These are phyloP conservation scores for Metschnikowia lunata DNA, from an alignment of 805 yeast species.

Conservation along the genomic window DNA sequence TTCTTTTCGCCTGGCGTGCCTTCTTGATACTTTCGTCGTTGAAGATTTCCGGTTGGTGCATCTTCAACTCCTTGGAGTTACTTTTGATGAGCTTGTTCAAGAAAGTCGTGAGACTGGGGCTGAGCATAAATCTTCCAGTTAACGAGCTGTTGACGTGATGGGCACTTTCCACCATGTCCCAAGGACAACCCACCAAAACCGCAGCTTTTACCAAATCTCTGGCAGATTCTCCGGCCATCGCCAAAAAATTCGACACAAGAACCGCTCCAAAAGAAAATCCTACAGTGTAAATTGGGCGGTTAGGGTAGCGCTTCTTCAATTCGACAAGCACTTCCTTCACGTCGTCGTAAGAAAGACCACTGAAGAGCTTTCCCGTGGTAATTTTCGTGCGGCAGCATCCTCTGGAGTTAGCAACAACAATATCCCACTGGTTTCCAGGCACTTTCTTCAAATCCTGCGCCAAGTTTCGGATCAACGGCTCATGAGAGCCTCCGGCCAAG, in stretches of 20 bases:
- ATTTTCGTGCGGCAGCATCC: conserved; percentile 72
- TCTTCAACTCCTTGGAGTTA: conserved; percentile 30
- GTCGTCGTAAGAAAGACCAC: conserved; percentile 71
- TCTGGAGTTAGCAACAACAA: conserved; percentile 65
- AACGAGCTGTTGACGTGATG: conserved; percentile 36
- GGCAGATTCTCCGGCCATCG: conserved; percentile 45
- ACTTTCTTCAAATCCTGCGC: conserved; percentile 33
- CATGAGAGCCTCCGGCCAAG: conserved; percentile 82
- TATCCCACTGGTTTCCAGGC: conserved; percentile 46
- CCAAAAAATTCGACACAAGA: conserved; percentile 66
- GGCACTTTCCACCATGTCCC: conserved; percentile 61
- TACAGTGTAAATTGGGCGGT: conserved; percentile 58
- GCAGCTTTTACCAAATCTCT: conserved; percentile 45
- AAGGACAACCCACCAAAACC: conserved; percentile 58
- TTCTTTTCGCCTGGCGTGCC: conserved; percentile 35
- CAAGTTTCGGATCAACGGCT: conserved; percentile 63
- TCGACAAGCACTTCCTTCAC: conserved; percentile 51
- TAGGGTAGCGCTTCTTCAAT: conserved; percentile 50
- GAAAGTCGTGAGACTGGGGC: conserved; percentile 30
- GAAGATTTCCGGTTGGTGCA: conserved; percentile 25
- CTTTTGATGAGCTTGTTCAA: conserved; percentile 31
- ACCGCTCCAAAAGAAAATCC: conserved; percentile 83
- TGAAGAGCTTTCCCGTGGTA: conserved; percentile 66
- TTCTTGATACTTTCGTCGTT: conserved; percentile 42
- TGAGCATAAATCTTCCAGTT: conserved; percentile 32